phyloP scores from a whole-genome alignment of 1,284 basidiomycete genomes.

The Earliella scabrosa region DNA sequence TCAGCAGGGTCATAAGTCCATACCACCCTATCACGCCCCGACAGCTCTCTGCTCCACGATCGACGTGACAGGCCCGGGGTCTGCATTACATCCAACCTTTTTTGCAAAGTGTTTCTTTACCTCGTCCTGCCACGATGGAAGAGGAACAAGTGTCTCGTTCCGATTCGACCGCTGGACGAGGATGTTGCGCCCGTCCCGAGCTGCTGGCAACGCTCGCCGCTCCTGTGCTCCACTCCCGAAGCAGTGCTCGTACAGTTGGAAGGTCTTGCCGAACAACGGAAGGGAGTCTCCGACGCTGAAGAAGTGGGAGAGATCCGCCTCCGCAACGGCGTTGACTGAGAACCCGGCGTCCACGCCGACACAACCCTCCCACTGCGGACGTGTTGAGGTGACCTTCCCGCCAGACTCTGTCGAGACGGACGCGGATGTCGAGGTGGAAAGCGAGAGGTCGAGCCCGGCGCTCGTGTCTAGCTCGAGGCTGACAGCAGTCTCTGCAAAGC shows the following conservation, averaged over 20 bases:
- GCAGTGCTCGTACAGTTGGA: background rate
- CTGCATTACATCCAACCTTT: too few species aligned
- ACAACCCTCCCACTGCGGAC: constrained; percentile 13
- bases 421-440: constrained; percentile 16
- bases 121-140: too few species aligned
- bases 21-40: too few species aligned
- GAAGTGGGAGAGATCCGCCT: background rate
- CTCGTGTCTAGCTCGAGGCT: constrained; percentile 13
- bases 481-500: background rate
- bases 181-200: too few species aligned
- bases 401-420: background rate
- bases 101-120: too few species aligned
- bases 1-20: too few species aligned
- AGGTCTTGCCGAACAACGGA: background rate
- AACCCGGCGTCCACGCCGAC: background rate
- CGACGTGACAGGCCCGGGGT: too few species aligned
- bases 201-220: too few species aligned
- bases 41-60: too few species aligned
- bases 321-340: background rate
- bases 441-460: constrained; percentile 38
- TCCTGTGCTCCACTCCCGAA: too few species aligned
- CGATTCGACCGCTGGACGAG: too few species aligned
- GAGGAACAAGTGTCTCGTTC: too few species aligned
- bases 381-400: background rate
- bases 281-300: background rate